A percentile compares a stretch with the other conserved stretches of the same genome.
phyloP scores from a whole-genome alignment of 1,284 basidiomycete species.

The Sporisorium exsertum region DNA sequence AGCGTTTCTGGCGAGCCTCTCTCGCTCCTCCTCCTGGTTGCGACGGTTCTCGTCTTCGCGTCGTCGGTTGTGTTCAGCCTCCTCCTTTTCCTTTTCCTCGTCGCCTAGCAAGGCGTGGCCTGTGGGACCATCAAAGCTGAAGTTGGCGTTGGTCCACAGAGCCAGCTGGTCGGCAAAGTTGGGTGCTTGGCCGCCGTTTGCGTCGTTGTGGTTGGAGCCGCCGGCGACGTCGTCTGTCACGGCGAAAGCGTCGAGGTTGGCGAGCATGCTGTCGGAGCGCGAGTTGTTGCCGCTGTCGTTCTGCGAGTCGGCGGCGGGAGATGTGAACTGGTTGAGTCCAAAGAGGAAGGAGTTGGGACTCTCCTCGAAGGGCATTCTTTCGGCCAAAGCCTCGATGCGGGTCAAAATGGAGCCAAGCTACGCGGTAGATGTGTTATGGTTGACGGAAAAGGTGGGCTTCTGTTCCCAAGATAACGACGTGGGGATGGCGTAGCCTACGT shows the following conservation, averaged over 20 bases:
- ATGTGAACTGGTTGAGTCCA: constrained; percentile 63
- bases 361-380: constrained; percentile 54
- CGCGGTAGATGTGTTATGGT: not conserved
- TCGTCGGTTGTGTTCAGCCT: constrained; percentile 54
- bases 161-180: constrained; percentile 68
- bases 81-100: constrained; percentile 67
- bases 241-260: constrained; percentile 51
- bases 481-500: not conserved
- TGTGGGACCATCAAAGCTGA: constrained; percentile 68
- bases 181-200: constrained; percentile 33
- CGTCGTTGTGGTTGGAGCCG: constrained; percentile 33
- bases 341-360: constrained; percentile 62
- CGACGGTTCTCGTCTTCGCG: constrained; percentile 54
- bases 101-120: constrained; percentile 67
- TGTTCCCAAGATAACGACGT: not conserved
- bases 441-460: not conserved
- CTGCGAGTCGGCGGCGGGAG: constrained; percentile 37
- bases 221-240: constrained; percentile 38
- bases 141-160: constrained; percentile 68
- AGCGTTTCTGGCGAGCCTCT: constrained; percentile 46
- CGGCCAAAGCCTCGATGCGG: constrained; percentile 15
- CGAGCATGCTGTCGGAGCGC: constrained; percentile 50
- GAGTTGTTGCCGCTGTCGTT: constrained; percentile 38
- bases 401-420: not conserved
- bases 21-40: constrained; percentile 55